Conservation (phyloP, 1,139 yeast species). For the Geotrichum macrosporum region DNA sequence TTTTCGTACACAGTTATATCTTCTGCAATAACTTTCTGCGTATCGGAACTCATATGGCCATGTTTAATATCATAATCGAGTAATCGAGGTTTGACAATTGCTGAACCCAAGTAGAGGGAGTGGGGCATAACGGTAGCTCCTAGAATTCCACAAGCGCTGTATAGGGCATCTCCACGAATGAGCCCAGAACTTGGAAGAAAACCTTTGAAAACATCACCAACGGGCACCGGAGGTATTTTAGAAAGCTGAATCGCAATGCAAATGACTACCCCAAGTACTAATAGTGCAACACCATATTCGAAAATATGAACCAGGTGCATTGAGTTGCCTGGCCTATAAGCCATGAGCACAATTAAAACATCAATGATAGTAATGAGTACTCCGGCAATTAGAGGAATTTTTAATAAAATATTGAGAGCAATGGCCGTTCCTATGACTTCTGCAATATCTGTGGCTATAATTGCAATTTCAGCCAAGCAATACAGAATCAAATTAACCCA, state of each 20-base stretch:
- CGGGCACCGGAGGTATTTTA: slow-evolving; percentile 49
- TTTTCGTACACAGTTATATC: slow-evolving; percentile 31
- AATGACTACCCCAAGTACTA: slow-evolving; percentile 76
- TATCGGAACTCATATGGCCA: slow-evolving; percentile 45
- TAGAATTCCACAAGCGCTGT: slow-evolving; percentile 79
- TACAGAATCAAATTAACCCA: slow-evolving; percentile 61
- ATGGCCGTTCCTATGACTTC: slow-evolving; percentile 94
- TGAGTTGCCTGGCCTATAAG: slow-evolving; percentile 85
- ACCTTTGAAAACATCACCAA: slow-evolving; percentile 59
- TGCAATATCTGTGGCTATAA: slow-evolving; percentile 88
- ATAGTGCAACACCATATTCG: slow-evolving; percentile 70
- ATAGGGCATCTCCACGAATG: slow-evolving; percentile 75
- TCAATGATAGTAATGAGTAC: slow-evolving; percentile 79
- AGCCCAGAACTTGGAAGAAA: slow-evolving; percentile 73
- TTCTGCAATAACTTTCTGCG: slow-evolving; percentile 23
- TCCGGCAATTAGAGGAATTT: slow-evolving; percentile 72
- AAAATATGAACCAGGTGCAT: slow-evolving; percentile 72
- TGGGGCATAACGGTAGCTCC: slow-evolving; percentile 99
- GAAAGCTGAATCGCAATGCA: slow-evolving; percentile 80
- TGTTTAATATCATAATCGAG: slow-evolving; percentile 71
- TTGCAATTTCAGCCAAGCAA: slow-evolving; percentile 77
- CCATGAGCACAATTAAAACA: slow-evolving; percentile 77
- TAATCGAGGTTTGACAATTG: slow-evolving; percentile 85
- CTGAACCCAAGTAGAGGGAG: slow-evolving; percentile 84
- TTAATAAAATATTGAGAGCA: slow-evolving; percentile 74